These are phyloP conservation scores for Persicaria tinctoria DNA, from an alignment of 148 eudicot genomes.

Conservation along the genomic window DNA sequence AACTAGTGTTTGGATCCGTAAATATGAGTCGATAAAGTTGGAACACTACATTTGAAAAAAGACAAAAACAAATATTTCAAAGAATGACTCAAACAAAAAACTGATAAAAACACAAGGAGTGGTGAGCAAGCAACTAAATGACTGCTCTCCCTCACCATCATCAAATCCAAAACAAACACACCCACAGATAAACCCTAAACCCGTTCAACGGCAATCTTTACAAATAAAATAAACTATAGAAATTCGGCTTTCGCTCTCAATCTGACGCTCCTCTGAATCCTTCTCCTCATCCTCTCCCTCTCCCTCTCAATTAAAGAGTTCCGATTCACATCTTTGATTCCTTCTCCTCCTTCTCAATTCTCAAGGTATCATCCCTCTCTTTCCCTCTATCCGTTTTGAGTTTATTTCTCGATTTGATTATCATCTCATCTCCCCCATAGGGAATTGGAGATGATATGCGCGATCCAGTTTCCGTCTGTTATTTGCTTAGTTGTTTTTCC, in stretches of 20 bases:
- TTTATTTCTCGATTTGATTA: not conserved
- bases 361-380: constrained; percentile 2
- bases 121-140: not conserved
- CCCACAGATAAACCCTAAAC: too few species aligned
- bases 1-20: too few species aligned
- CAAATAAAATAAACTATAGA: not conserved
- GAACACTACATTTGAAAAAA: too few species aligned
- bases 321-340: not conserved
- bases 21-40: too few species aligned
- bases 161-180: too few species aligned
- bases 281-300: not conserved
- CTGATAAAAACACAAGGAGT: not conserved
- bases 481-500: not conserved
- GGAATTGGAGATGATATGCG: not conserved
- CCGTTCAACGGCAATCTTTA: too few species aligned
- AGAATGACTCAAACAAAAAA: not conserved
- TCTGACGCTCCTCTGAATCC: not conserved
- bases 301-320: not conserved
- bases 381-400: not conserved
- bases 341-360: not conserved
- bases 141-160: not conserved
- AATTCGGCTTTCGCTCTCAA: not conserved
- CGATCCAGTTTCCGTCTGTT: not conserved
- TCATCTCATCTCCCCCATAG: not conserved
- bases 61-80: too few species aligned